These are phyloP conservation scores for Botrytis tulipae DNA, from an alignment of 2,329 filamentous ascomycete species.

Conservation along the genomic window DNA sequence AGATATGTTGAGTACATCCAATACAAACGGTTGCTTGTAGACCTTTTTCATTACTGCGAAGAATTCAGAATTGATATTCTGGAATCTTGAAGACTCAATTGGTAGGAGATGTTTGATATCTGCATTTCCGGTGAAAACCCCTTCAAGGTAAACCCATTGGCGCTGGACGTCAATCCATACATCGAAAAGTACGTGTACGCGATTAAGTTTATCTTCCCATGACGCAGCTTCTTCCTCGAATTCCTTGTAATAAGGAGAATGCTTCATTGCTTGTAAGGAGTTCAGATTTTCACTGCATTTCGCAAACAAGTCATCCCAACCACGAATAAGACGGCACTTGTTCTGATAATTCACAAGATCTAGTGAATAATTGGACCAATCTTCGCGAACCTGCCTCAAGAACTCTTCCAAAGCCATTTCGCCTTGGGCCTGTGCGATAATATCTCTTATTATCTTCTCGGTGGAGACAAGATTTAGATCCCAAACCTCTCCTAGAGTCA, in stretches of 20 bases:
- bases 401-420: slow-evolving; percentile 99
- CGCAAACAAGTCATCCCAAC: slow-evolving; percentile 96
- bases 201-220: slow-evolving; percentile 98
- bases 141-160: slow-evolving; percentile 99
- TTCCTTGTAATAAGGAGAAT: slow-evolving; percentile 98
- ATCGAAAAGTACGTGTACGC: slow-evolving; percentile 95
- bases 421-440: slow-evolving; percentile 92
- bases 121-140: slow-evolving; percentile 96
- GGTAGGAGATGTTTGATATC: slow-evolving; percentile 98
- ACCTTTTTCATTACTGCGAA: slow-evolving; percentile 99
- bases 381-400: slow-evolving; percentile 91
- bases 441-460: slow-evolving; percentile 84
- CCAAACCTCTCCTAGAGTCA: slow-evolving; percentile 99
- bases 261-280: slow-evolving; percentile 96
- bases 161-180: slow-evolving; percentile 99
- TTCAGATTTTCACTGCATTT: slow-evolving; percentile 98
- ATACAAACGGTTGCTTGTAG: slow-evolving; percentile 89
- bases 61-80: slow-evolving; percentile 99
- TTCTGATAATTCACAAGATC: slow-evolving; percentile 97
- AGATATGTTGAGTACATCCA: slow-evolving; percentile 93
- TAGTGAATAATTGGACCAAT: slow-evolving; percentile 91
- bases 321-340: slow-evolving; percentile 94
- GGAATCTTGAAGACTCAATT: slow-evolving; percentile 93
- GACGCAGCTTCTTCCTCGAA: slow-evolving; percentile 96
- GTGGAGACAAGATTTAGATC: slow-evolving; percentile 87